These are phyloP conservation scores for Camellia japonica DNA, from an alignment of 148 eudicot species.

Conservation along the genomic window DNA sequence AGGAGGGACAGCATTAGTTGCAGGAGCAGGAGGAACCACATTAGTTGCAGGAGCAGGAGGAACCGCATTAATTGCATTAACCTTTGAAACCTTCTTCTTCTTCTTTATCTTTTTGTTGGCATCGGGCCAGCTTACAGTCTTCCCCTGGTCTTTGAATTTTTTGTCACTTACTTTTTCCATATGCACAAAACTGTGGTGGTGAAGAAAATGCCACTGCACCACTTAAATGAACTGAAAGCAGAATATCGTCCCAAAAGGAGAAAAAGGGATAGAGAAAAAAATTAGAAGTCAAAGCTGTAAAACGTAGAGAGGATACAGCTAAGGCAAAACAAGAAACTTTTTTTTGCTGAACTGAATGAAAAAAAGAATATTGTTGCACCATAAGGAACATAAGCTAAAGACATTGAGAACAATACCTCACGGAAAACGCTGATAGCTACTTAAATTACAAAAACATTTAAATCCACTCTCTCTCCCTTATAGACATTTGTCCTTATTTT, in stretches of 20 bases:
- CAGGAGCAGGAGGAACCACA: slow-evolving; percentile 2
- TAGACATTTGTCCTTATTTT: background rate
- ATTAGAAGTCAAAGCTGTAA: background rate
- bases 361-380: background rate
- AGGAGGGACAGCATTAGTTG: background rate
- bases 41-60: background rate
- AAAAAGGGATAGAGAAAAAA: background rate
- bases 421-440: background rate
- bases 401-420: background rate
- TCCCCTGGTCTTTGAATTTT: slow-evolving; percentile 1
- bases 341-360: background rate
- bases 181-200: background rate
- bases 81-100: slow-evolving; percentile 7
- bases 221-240: slow-evolving; percentile 1
- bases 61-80: background rate
- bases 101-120: slow-evolving; percentile 13
- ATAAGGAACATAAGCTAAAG: background rate
- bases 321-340: background rate
- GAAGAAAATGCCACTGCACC: slow-evolving; percentile 10
- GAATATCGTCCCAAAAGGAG: background rate
- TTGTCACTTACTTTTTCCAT: slow-evolving; percentile 22
- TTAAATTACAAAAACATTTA: background rate
- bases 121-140: background rate
- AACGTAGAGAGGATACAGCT: background rate
- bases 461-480: background rate